These are phyloP conservation scores for Blastosporella zonata DNA, from an alignment of 1,284 basidiomycete species.

Conservation along the genomic window DNA sequence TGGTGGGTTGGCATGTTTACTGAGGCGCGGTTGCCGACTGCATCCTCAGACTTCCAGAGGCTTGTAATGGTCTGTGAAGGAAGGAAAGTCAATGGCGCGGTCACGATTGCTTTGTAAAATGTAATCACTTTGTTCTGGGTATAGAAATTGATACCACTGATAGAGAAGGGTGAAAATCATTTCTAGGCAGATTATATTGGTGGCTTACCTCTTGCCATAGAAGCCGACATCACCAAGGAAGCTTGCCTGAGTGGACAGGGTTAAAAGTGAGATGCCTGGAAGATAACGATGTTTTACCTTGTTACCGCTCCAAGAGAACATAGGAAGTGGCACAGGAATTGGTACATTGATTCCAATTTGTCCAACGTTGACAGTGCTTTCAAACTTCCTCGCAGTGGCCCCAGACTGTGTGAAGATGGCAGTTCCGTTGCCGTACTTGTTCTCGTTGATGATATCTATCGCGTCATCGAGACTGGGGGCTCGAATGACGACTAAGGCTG, in stretches of 20 bases:
- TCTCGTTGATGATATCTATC: slow-evolving; percentile 85
- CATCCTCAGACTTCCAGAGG: slow-evolving; percentile 82
- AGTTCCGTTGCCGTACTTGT: slow-evolving; percentile 92
- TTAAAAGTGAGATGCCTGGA: background rate
- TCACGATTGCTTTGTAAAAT: background rate
- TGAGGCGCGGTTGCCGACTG: slow-evolving; percentile 70
- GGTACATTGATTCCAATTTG: slow-evolving; percentile 95
- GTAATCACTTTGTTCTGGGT: slow-evolving; percentile 78
- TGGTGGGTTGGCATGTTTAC: slow-evolving; percentile 83
- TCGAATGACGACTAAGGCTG: slow-evolving; percentile 78
- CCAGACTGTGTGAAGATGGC: slow-evolving; percentile 97
- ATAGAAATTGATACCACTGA: slow-evolving; percentile 84
- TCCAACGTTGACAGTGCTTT: slow-evolving; percentile 86
- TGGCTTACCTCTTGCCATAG: slow-evolving; percentile 78
- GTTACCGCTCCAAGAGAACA: slow-evolving; percentile 94
- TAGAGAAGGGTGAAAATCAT: slow-evolving; percentile 5
- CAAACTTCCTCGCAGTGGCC: slow-evolving; percentile 94
- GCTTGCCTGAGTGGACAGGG: slow-evolving; percentile 48
- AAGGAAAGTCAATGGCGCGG: background rate
- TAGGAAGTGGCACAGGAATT: slow-evolving; percentile 81
- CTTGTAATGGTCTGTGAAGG: slow-evolving; percentile 69
- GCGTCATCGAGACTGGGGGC: slow-evolving; percentile 92
- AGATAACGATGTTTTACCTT: slow-evolving; percentile 46
- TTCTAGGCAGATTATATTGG: background rate
- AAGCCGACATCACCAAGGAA: slow-evolving; percentile 88